A percentile compares a stretch with the other conserved stretches of the same genome.
phyloP scores from a whole-genome alignment of 73 alveolate genomes.

The Paramecium pentaurelia region DNA sequence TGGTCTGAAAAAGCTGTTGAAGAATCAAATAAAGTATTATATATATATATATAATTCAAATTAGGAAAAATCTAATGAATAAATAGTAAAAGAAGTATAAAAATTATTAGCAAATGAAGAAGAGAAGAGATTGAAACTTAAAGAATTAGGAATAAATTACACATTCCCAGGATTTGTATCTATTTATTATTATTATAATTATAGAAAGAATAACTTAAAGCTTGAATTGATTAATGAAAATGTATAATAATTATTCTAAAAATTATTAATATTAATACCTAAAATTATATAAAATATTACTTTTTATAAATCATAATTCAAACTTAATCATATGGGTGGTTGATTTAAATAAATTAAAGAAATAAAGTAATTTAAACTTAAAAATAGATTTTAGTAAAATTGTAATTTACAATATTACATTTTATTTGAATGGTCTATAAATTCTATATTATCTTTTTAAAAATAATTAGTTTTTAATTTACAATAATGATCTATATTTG shows the following conservation, averaged over 20 bases:
- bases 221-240: background rate
- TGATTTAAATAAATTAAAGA: too few species aligned
- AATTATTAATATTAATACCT: background rate
- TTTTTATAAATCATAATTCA: too few species aligned
- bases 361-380: too few species aligned
- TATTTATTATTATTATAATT: background rate
- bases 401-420: too few species aligned
- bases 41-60: background rate
- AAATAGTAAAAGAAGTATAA: slow-evolving; percentile 74
- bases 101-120: slow-evolving; percentile 89
- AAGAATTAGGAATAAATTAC: slow-evolving; percentile 86
- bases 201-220: background rate
- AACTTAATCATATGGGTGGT: too few species aligned
- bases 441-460: too few species aligned
- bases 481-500: too few species aligned
- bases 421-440: too few species aligned
- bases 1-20: slow-evolving; percentile 43
- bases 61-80: slow-evolving; percentile 81
- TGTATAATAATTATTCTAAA: background rate
- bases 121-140: slow-evolving; percentile 82
- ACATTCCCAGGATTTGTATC: slow-evolving; percentile 85
- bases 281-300: background rate
- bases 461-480: too few species aligned
- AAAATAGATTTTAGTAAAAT: too few species aligned
- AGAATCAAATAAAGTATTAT: slow-evolving; percentile 27